Evolutionary conservation across 495 filamentous ascomycete species (phyloP), one percentile per base, ranked within the genome.

Genomic region (Podospora tetraspora): DNA sequence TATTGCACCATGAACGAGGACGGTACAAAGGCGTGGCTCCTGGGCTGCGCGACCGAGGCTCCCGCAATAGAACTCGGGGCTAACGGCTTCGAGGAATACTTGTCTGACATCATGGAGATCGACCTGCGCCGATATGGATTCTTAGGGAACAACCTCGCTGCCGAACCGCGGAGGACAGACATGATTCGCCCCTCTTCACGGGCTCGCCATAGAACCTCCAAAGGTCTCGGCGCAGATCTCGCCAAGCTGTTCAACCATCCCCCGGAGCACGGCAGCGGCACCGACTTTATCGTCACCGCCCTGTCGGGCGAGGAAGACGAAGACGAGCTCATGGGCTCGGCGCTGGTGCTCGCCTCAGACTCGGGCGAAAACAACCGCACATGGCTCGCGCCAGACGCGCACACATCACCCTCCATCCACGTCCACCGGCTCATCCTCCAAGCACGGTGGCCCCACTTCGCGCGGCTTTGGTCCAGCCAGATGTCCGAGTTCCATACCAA

Each of bases 401-500:
- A 83, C 3, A 93, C 90, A 0, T 96, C 92, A 0, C 83, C 84
- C n/a, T 92, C 94, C 0, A 97, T 99, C 68, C 90, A 97, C 75
- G 93, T 93, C 27, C 95, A 99, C 78, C 90, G 89, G 68, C 88
- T 99, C 66, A 96, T 99, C 62, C 84, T 99, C 22, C 92, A 94
- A 75, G 89, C 96, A 7, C 88, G 95, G 56, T 99, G 95, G 95
- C 94, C 95, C 16, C 96, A 99, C 77, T 99, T 99, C 78, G 88
- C 89, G 25, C 89, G 94, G 11, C 79, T 99, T 5, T 97, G 95
- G 78, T 86, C 91, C 22, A 87, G 94, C 11, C 92, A 96, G 71
- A 98, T 99, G 95, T 88, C 90, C 11, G 95, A 99, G 75, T 98
- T 95, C 73, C 95, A 98, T 76, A 92, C 91, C 13, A 93, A 94